These are phyloP conservation scores for Amauroascus niger DNA, from an alignment of 2,329 filamentous ascomycete species.

Conservation along the genomic window DNA sequence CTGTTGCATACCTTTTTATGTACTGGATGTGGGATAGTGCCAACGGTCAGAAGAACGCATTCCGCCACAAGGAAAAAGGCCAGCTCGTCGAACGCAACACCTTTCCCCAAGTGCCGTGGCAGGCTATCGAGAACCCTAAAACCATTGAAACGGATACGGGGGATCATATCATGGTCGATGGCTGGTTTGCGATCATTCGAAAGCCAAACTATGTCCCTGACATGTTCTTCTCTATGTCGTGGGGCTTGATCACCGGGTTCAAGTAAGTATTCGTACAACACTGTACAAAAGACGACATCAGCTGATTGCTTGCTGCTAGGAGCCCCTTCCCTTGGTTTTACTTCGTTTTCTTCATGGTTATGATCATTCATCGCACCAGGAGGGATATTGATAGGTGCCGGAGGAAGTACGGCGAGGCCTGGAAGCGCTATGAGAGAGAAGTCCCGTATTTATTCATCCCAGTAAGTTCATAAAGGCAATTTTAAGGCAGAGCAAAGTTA, in stretches of 20 bases:
- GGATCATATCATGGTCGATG: conserved; percentile 68
- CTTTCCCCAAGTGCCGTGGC: conserved; percentile 82
- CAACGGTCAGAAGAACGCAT: conserved; percentile 88
- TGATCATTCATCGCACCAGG: conserved; percentile 68
- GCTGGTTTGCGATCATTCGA: conserved; percentile 67
- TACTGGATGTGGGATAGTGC: conserved; percentile 90
- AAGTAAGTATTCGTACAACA: conserved; percentile 22
- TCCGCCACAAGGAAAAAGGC: conserved; percentile 68
- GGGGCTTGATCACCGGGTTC: conserved; percentile 75
- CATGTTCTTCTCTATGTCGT: conserved; percentile 63
- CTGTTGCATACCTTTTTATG: conserved; percentile 60
- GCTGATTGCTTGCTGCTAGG: neutral
- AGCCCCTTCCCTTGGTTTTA: conserved; percentile 87
- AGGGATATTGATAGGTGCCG: conserved; percentile 67
- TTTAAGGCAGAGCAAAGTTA: too few relatives aligned
- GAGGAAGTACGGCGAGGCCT: conserved; percentile 71
- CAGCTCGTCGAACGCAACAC: conserved; percentile 59
- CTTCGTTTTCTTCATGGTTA: conserved; percentile 64
- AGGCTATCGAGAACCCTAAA: conserved; percentile 67
- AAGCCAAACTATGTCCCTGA: conserved; percentile 77
- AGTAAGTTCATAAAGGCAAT: too few relatives aligned
- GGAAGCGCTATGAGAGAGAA: conserved; percentile 66
- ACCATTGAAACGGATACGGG: conserved; percentile 62
- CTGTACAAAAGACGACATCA: neutral
- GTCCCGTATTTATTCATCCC: conserved; percentile 82